phyloP scores from a whole-genome alignment of 306 rosid species.

The Gillenia trifoliata region DNA sequence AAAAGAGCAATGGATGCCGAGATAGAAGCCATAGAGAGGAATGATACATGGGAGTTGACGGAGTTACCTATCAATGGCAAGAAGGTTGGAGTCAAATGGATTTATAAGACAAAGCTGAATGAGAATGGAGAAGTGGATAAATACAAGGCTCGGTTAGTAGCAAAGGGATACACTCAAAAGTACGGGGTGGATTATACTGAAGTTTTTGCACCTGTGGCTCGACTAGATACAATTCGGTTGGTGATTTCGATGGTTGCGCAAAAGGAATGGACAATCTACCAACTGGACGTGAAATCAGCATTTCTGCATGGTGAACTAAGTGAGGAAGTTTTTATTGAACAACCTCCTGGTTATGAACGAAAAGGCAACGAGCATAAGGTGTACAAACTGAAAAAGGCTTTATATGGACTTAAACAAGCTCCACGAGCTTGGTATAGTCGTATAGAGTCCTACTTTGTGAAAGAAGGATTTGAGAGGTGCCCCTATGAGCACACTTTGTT shows the following conservation, averaged over 20 bases:
- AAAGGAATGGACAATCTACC: not conserved
- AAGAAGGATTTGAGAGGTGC: not conserved
- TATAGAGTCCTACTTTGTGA: not conserved
- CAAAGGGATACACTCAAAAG: too few species aligned
- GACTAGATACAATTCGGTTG: too few species aligned
- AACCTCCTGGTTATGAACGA: not conserved
- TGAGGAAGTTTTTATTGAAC: not conserved
- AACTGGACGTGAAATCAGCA: not conserved
- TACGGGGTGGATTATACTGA: too few species aligned
- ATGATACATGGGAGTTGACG: not conserved
- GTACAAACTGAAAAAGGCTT: not conserved
- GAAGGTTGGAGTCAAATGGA: too few species aligned
- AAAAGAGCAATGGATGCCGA: not conserved
- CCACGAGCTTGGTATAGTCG: not conserved
- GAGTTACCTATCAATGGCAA: too few species aligned
- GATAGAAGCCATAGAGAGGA: not conserved
- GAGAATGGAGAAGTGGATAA: too few species aligned
- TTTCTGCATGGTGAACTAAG: not conserved
- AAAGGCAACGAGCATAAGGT: not conserved
- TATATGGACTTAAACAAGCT: not conserved
- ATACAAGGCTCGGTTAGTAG: too few species aligned
- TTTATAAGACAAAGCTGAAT: too few species aligned
- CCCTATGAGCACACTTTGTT: not conserved
- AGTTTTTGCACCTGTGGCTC: too few species aligned
- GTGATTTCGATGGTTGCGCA: too few species aligned